Base-by-base conservation (phyloP, 2,329 filamentous ascomycete genomes). In the Aspergillus pseudoglaucus region DNA sequence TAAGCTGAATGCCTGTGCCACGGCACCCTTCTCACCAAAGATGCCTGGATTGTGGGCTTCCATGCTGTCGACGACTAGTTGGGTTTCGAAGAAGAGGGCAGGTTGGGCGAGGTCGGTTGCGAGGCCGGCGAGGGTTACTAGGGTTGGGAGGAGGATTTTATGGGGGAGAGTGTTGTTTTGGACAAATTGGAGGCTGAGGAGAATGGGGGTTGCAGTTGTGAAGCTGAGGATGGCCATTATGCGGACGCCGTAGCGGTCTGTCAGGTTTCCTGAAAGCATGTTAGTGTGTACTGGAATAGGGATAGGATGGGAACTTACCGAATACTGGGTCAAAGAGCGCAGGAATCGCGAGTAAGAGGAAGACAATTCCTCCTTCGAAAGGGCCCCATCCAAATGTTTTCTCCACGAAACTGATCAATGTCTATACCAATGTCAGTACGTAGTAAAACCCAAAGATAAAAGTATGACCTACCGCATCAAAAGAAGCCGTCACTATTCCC, bases 1-100 rank as follows among this genome's bases (percentile, higher is more conserved):
- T 50, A 85, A 67, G 1, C 78, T 80, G 62, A 84, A 85, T 0
- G 84, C 68, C 60, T 84, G 82, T 2, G 81, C 81, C 60, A 83
- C 83, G 0, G 81, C 81, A 3, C 58, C 58, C 10, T 52, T 51
- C 6, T 54, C 48, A 3, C 82, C 46, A 79, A 85, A 60, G 86
- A 94, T 66, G 85, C 87, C 17, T 79, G 78, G 54, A 76, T 82
- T 51, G 81, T 76, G 56, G 81, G 81, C 3, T 72, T 85, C 47
- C 83, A 80, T 81, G 1, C 70, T 71, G 44, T 76, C 74, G 0
- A 62, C 47, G 1, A 58, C 58, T 44, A 76, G 75, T 2, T 77
- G 75, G 27, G 89, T 82, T 66, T 88, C 86, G 0, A 85, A 83
- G 78, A 88, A 84, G 10, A 87, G 66, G 0, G 84, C 80, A 0